These are phyloP conservation scores for Bolboschoenoplectus hybrid DNA, from an alignment of 202 grass and related monocot species.

Conservation along the genomic window DNA sequence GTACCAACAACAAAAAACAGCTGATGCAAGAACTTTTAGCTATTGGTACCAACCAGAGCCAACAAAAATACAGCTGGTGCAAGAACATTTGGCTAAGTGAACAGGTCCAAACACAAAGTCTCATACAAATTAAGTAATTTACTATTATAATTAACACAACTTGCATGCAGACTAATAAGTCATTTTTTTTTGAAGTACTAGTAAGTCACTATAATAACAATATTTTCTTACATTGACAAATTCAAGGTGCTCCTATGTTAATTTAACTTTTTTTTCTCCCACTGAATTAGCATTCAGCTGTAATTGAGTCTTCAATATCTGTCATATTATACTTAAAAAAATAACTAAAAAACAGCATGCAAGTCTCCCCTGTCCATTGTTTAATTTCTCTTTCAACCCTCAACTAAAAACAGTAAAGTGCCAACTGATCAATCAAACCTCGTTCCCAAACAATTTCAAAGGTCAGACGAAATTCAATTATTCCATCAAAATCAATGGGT, in stretches of 20 bases:
- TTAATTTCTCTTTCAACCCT: background rate
- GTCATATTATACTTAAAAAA: background rate
- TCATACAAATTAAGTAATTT: slow-evolving; percentile 8
- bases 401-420: background rate
- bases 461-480: background rate
- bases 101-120: background rate
- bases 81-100: background rate
- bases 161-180: background rate
- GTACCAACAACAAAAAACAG: background rate
- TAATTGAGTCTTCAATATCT: background rate
- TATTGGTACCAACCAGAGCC: background rate
- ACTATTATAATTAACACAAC: slow-evolving; percentile 1
- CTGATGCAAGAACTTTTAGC: background rate
- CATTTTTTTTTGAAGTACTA: background rate
- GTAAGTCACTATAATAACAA: background rate
- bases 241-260: background rate
- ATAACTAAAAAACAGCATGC: background rate
- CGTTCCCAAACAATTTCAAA: background rate
- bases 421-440: background rate
- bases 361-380: background rate
- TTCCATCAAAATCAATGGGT: background rate
- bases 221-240: background rate
- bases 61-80: background rate
- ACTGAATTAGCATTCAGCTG: background rate
- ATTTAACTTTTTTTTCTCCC: too few relatives aligned